Evolutionary conservation across 768 basidiomycete species (phyloP), one percentile per base, ranked within the genome.

Genomic region (Tulasnella sp.): DNA sequence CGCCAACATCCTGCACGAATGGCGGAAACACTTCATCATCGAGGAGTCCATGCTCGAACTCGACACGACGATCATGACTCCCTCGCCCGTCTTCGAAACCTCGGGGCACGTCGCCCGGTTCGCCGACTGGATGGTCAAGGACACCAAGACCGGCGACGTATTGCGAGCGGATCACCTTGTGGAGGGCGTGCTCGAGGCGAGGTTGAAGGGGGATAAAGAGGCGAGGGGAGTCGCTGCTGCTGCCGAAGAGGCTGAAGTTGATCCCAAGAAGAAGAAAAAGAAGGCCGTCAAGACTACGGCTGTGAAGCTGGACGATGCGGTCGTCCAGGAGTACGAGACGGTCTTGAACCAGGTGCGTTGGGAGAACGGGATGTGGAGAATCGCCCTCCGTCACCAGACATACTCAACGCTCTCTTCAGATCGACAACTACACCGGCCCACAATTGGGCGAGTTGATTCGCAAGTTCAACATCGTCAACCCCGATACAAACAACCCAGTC

Each of bases 121-220:
- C 83, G 94, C 97, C 6, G 98, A 99, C 83, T 99, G 96, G 97
- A 99, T 98, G 97, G 94, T 95, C 82, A 98, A 97, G 86, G 97
- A 99, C 81, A 86, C 87, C 35, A 91, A 94, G 86, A 96, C 93
- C n/a, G 95, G 96, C 69, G 96, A 99, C 82, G 96, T 99, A 71
- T 90, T 98, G 81, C 92, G 97, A 69, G 97, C 97, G 35, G 96
- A 99, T 84, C 98, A 98, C 85, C 89, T 99, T 23, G 95, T 98
- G 80, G 95, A 96, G 84, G 91, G 87, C 81, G 96, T 98, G 69
- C 87, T 99, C 69, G 93, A 97, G 85, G 94, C 94, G 5, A 87
- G 96, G 29, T 86, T 99, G 73, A 95, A 91, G 76, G 94, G 94
- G 70, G 93, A 99, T 87, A 90, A 90, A 83, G 94, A 96, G 85